Evolutionary conservation across 148 eudicot genomes (phyloP), one percentile per base, ranked within the genome.

Genomic region (Camellia granthamiana): DNA sequence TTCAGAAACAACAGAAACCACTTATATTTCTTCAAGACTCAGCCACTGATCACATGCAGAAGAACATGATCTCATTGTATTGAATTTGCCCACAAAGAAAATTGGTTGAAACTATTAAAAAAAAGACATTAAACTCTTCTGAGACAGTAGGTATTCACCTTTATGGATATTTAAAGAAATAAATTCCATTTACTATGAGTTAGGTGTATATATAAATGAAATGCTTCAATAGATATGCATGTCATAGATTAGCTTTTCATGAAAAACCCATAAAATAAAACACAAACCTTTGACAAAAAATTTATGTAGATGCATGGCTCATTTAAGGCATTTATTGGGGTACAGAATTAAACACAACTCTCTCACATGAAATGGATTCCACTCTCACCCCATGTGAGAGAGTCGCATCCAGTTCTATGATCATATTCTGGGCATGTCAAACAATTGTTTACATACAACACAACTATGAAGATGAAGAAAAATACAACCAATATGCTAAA

Each of bases 1-100:
- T 4, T 49, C 52, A 49, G 52, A 49, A 49, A 49, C 52, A 49
- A 49, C 52, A 49, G 52, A 49, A 49, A 7, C 52, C 52, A 49
- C 52, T 49, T 49, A 49, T 49, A 5, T 49, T 49, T 49, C 7
- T 49, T 49, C 52, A 49, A 49, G 5, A 49, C 2, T 49, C 52
- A 7, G 52, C 55, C 82, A 81, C 81, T 85, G 70, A 81, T 67
- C 75, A 51, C 21, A 18, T 42, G 82, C 73, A 81, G 38, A 69
- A 83, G 86, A 80, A 83, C 12, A 84, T 78, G 74, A 81, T 59
- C 81, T 42, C 69, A 78, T 19, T 21, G 59, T 56, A 63, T 30
- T 56, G 19, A 74, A 5, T 49, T 49, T 49, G 52, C 52, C 38
- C 38, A 49, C 52, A 49, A 7, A 49, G 52, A 49, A 49, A 49